These are phyloP conservation scores for Starmerella kuoi DNA, from an alignment of 805 yeast genomes.

Conservation along the genomic window DNA sequence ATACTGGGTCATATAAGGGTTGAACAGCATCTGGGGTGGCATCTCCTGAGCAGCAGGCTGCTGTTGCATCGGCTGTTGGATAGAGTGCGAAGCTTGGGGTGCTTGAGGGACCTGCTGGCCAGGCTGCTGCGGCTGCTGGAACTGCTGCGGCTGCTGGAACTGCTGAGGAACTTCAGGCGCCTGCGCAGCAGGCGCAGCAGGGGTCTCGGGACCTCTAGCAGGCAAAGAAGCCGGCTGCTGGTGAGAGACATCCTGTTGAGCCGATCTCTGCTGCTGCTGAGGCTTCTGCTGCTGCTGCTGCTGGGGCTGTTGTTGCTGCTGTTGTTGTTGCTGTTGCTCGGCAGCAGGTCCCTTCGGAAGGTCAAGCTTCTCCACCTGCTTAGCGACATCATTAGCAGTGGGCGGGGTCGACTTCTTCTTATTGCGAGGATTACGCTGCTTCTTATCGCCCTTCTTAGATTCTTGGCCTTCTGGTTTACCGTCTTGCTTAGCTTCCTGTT, in stretches of 20 bases:
- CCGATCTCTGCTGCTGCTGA: slow-evolving; percentile 7
- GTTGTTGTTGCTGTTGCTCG: slow-evolving; percentile 10
- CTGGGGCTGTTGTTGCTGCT: slow-evolving; percentile 8
- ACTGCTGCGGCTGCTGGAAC: slow-evolving; percentile 2
- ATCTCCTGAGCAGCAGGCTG: slow-evolving; percentile 6
- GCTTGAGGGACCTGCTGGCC: slow-evolving; percentile 3
- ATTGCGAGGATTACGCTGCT: slow-evolving; percentile 4
- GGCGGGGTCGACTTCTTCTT: slow-evolving; percentile 7
- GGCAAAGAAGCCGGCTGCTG: not conserved
- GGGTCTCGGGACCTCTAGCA: slow-evolving; percentile 1
- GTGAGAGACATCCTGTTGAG: slow-evolving; percentile 3
- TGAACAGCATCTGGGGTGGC: slow-evolving; percentile 7
- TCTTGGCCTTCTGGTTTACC: not conserved
- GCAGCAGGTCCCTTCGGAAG: slow-evolving; percentile 17
- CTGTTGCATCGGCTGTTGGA: slow-evolving; percentile 1
- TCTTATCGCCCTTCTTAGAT: slow-evolving; percentile 1
- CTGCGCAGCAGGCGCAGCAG: not conserved
- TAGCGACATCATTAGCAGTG: slow-evolving; percentile 9
- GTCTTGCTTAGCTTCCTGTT: slow-evolving; percentile 1
- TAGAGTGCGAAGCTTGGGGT: slow-evolving; percentile 3
- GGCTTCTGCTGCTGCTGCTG: slow-evolving; percentile 6
- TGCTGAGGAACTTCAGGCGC: slow-evolving; percentile 1
- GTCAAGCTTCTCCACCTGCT: slow-evolving; percentile 10
- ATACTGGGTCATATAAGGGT: not conserved
- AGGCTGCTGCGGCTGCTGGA: slow-evolving; percentile 9